Percentiles rank a stretch among this genome's conserved stretches.
Conservation (phyloP, 768 basidiomycete genomes). For the Hortiboletus campestris region DNA sequence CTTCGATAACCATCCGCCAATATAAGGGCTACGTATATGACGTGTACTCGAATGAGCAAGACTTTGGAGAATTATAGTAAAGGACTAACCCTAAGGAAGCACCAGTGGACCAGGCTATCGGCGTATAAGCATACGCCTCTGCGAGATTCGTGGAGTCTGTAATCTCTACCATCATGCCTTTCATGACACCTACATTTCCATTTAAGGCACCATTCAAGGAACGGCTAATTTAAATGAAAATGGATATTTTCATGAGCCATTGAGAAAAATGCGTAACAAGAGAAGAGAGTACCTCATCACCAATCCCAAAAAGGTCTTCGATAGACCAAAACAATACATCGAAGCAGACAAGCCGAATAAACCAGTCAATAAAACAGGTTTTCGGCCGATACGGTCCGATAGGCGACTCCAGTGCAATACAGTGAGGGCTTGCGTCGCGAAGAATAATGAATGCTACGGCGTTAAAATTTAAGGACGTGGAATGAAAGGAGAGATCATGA, state of each 20-base stretch:
- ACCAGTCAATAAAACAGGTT: conserved; percentile 68
- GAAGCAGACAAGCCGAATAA: conserved; percentile 62
- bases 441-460: conserved; percentile 74
- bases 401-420: conserved; percentile 73
- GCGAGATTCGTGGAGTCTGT: conserved; percentile 71
- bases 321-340: conserved; percentile 75
- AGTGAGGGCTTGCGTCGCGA: conserved; percentile 68
- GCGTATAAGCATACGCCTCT: conserved; percentile 67
- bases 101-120: conserved; percentile 48
- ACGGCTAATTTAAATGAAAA: conserved; percentile 47
- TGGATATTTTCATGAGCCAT: neutral
- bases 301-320: conserved; percentile 64
- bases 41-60: neutral
- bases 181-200: conserved; percentile 68
- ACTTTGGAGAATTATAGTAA: neutral
- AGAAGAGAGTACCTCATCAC: conserved; percentile 40
- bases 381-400: conserved; percentile 71
- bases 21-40: conserved; percentile 47
- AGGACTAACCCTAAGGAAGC: conserved; percentile 42
- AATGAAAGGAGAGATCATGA: neutral
- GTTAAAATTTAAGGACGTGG: neutral
- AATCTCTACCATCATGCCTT: conserved; percentile 72
- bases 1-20: conserved; percentile 65
- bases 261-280: neutral
- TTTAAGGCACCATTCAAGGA: conserved; percentile 71